These are phyloP conservation scores for Parascedosporium putredinis DNA, from an alignment of 2,329 filamentous ascomycete genomes.

Conservation along the genomic window DNA sequence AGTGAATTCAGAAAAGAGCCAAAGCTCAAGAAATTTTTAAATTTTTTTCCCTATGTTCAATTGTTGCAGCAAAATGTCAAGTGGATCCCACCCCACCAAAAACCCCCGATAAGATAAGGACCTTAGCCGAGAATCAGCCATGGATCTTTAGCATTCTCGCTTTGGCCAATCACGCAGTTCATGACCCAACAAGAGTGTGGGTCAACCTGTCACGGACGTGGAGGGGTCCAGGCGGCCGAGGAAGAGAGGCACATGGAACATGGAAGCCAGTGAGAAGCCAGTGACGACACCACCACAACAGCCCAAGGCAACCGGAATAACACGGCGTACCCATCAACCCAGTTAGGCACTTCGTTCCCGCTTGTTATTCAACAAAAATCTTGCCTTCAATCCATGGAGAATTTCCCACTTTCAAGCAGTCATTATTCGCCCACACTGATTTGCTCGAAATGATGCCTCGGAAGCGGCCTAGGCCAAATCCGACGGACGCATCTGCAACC, in stretches of 20 bases:
- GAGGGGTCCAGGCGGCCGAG: conserved; percentile 2
- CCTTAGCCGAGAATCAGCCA: background rate
- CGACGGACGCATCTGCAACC: background rate
- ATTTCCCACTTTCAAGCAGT: too few species aligned
- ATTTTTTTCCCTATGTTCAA: conserved; percentile 12
- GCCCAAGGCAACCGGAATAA: conserved; percentile 3
- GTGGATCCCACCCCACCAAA: conserved; percentile 4
- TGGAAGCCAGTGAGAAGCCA: background rate
- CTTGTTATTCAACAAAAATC: background rate
- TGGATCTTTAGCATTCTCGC: background rate
- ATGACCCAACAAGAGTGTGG: background rate
- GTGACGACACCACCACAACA: background rate
- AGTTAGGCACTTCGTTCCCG: background rate
- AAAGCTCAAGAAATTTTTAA: conserved; percentile 19
- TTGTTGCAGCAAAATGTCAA: background rate
- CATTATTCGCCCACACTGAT: too few species aligned
- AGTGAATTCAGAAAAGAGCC: conserved; percentile 10
- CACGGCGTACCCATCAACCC: background rate
- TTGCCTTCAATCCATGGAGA: too few species aligned
- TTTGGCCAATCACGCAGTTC: background rate
- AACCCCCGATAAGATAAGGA: conserved; percentile 11
- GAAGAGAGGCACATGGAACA: background rate
- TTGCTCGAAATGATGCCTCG: conserved; percentile 2
- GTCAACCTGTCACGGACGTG: background rate
- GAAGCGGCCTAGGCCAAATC: conserved; percentile 6